These are phyloP conservation scores for Pterocarpus macrocarpus DNA, from an alignment of 306 rosid genomes.

Conservation along the genomic window DNA sequence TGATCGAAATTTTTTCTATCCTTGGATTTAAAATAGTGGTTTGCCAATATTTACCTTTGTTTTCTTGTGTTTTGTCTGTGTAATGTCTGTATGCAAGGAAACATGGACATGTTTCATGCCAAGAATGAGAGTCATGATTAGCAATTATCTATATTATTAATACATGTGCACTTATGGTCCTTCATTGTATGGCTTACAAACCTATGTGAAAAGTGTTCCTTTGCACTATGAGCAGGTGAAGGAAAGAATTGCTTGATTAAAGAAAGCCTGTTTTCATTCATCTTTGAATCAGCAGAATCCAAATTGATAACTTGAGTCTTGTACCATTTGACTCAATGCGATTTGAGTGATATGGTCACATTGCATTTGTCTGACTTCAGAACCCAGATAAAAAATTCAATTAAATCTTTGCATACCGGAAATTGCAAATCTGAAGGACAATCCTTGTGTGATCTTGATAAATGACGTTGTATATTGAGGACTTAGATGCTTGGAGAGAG, in stretches of 20 bases:
- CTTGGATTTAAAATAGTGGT: constrained; percentile 38
- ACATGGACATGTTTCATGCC: constrained; percentile 25
- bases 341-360: too few species aligned
- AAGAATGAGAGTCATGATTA: constrained; percentile 21
- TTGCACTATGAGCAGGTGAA: neutral
- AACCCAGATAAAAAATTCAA: too few species aligned
- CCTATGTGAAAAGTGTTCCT: neutral
- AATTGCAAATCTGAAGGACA: too few species aligned
- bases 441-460: too few species aligned
- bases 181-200: neutral
- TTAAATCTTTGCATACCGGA: too few species aligned
- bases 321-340: too few species aligned
- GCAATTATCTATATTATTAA: constrained; percentile 22
- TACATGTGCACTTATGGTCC: neutral
- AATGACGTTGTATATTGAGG: too few species aligned
- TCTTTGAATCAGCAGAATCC: too few species aligned
- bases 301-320: too few species aligned
- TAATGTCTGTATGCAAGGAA: constrained; percentile 3
- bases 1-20: constrained; percentile 40
- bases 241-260: neutral
- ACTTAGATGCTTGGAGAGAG: too few species aligned
- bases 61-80: constrained; percentile 40
- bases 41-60: constrained; percentile 26
- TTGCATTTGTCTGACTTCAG: too few species aligned
- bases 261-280: too few species aligned